Base-by-base conservation (phyloP, 805 yeast genomes). In the Ogataea polymorpha region DNA sequence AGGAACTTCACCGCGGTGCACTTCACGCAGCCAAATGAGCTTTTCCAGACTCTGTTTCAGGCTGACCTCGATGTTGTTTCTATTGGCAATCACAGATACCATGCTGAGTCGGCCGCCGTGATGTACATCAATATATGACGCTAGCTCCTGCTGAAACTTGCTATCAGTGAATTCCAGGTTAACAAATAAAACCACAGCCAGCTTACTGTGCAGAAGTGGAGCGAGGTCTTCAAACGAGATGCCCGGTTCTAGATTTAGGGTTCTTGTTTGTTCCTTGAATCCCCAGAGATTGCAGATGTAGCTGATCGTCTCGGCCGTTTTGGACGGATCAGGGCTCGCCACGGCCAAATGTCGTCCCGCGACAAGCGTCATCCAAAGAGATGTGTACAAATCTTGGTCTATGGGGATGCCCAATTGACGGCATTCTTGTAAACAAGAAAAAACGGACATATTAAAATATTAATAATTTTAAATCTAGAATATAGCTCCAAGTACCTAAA, bases 1-100 rank as follows among this genome's bases (percentile, higher is more conserved):
- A 2, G 23, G 13, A 33, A 12, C 15, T n/a, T 33, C 16, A 10
- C 14, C 10, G 5, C 35, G 24, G 42, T 61, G 63, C 3, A 54
- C 45, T 37, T 63, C 65, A 24, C 64, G 44, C 40, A 65, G 58
- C 64, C 68, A 63, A 40, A 65, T 55, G 17, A 46, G 39, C 11
- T 53, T 50, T 23, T 47, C 46, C 6, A 66, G 38, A 14, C 48
- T 45, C n/a, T 39, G 47, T 16, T 49, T 46, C 6, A 55, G 39
- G 13, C 39, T 37, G 4, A 45, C 38, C 13, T 56, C 63, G 6
- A 39, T 18, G 8, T 50, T 50, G 18, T 50, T 45, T 2, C 41
- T 31, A 24, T 45, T 53, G 25, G 53, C 54, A 7, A 53, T 35
- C 5, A 53, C 21, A 1, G 45, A 35, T 4, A 63, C 42, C 12